Evolutionary conservation across 176 grass and related monocot species (phyloP), one percentile per base, ranked within the genome.

Genomic region (Cenchrus americanus): DNA sequence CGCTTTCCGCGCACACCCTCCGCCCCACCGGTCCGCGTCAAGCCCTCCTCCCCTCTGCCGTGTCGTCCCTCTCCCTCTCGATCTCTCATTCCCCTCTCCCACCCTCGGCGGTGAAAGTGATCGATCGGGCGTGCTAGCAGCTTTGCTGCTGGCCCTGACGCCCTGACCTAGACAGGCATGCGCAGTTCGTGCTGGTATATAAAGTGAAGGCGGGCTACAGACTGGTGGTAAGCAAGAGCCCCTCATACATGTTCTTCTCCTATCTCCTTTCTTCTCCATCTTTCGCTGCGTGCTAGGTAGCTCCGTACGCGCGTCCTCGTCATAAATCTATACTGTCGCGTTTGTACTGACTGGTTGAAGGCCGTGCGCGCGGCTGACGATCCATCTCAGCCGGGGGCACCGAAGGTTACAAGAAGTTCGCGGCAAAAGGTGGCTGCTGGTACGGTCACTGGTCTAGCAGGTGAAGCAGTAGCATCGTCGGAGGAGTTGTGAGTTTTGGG

Each of bases 21-120:
- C 62, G 27, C 55, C 22, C n/a, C 22, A 43, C 82, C 76, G 42
- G 85, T 87, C 85, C 60, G 84, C 62, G 69, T 86, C 73, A 37
- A 73, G 6, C 32, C 14, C 44, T 54, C 13, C 22, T 49, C 42
- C 7, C 54, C 13, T 22, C 69, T 51, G 12, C 4, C 68, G 79
- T 44, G 66, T 68, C 80, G 67, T 73, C 65, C 79, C 66, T 18
- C 6, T 18, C 54, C 58, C 3, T 8, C 6, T 37, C 34, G 34
- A 37, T 37, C 68, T 42, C 75, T 52, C 77, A 54, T 55, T 40
- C 66, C 11, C 5, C 48, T 1, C n/a, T 21, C n/a, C 8, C 34
- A 37, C 8, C 22, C 41, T n/a, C 21, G 14, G 49, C 74, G 67
- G 84, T 50, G 88, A 90, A 87, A 90, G 80, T 61, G 84, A 90